A percentile compares a stretch with the other conserved stretches of the same genome.
phyloP scores from a whole-genome alignment of 2,329 filamentous ascomycete genomes.

The Fusarium heterosporum region DNA sequence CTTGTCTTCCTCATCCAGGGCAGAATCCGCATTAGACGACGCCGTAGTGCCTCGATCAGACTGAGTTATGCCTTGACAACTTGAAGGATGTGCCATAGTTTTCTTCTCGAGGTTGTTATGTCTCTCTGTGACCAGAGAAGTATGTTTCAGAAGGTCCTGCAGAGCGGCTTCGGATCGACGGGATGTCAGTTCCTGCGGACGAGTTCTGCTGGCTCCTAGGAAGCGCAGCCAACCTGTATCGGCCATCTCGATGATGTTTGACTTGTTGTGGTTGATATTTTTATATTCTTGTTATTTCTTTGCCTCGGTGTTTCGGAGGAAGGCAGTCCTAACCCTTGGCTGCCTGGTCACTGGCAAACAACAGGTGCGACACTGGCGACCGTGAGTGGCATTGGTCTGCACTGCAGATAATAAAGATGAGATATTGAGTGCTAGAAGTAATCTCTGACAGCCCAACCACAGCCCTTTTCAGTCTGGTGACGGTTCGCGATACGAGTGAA shows the following conservation, averaged over 20 bases:
- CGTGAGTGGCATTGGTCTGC: background rate
- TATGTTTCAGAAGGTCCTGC: constrained; percentile 27
- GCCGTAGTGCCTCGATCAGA: background rate
- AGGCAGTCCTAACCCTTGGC: background rate
- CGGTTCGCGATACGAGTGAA: background rate
- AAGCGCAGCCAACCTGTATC: constrained; percentile 45
- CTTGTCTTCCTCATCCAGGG: constrained; percentile 30
- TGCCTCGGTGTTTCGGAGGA: background rate
- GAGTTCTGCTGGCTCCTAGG: constrained; percentile 41
- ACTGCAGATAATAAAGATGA: background rate
- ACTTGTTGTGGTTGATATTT: no score
- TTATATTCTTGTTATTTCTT: background rate
- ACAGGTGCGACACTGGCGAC: background rate
- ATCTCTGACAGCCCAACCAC: background rate
- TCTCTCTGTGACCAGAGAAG: constrained; percentile 4
- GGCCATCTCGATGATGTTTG: constrained; percentile 29
- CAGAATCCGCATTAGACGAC: background rate
- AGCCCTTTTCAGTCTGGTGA: background rate
- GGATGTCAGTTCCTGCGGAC: constrained; percentile 36
- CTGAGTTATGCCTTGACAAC: constrained; percentile 26
- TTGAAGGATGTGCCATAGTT: constrained; percentile 23
- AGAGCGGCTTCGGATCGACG: constrained; percentile 41
- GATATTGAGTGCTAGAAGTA: background rate
- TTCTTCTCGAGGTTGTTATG: constrained; percentile 4
- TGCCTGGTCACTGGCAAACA: constrained; percentile 1